These are phyloP conservation scores for Backusella tuberculispora DNA, from an alignment of 192 early-diverging fungal species.

Conservation along the genomic window DNA sequence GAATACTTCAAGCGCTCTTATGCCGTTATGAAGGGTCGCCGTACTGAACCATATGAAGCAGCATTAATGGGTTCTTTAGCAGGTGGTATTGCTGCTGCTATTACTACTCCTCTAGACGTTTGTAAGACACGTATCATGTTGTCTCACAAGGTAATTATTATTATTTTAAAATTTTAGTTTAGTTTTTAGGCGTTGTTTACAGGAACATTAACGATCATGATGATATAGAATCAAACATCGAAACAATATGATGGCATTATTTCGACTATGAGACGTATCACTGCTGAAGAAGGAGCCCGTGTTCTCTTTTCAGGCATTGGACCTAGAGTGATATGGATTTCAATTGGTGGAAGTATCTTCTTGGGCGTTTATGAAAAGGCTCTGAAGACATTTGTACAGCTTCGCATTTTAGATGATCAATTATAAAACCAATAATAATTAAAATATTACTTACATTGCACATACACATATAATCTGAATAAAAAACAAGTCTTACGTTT, in stretches of 20 bases:
- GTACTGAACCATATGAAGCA: constrained; percentile 77
- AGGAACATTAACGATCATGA: neutral
- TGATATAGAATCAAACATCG: constrained; percentile 43
- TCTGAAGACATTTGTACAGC: constrained; percentile 41
- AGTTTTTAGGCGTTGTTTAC: neutral
- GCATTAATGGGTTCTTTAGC: constrained; percentile 86
- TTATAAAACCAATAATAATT: neutral
- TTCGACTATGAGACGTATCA: constrained; percentile 73
- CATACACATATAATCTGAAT: neutral
- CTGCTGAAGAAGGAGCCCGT: constrained; percentile 74
- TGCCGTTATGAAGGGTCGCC: constrained; percentile 49
- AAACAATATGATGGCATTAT: constrained; percentile 71
- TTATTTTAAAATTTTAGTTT: neutral
- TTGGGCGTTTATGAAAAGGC: constrained; percentile 93
- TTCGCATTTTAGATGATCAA: constrained; percentile 33
- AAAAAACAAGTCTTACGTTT: neutral
- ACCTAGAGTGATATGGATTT: constrained; percentile 95
- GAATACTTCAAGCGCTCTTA: constrained; percentile 81
- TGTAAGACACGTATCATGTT: constrained; percentile 97
- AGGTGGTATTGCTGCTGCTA: constrained; percentile 86
- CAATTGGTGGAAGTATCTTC: constrained; percentile 93
- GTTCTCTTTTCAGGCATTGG: constrained; percentile 89
- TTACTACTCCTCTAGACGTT: constrained; percentile 96
- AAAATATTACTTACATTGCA: neutral
- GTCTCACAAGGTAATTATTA: constrained; percentile 62